Conservation (phyloP, 2,329 filamentous ascomycete species). For the Botryotinia calthae region DNA sequence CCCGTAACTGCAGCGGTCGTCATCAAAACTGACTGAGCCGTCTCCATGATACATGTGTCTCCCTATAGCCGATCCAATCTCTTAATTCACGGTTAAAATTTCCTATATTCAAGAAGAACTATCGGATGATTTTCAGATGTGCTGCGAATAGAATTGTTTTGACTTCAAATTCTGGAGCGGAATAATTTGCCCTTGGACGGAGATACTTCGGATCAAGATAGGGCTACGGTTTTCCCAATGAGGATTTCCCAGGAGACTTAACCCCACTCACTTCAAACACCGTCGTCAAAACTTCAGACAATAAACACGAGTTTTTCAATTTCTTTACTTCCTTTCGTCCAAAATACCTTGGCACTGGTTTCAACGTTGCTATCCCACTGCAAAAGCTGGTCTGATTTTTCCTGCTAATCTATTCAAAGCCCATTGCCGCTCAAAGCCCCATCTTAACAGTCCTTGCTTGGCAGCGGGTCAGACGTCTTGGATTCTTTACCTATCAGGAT, state of each 20-base stretch:
- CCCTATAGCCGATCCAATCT: background rate
- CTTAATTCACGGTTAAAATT: background rate
- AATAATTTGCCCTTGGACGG: background rate
- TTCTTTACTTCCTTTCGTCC: background rate
- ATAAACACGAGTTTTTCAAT: background rate
- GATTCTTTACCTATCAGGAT: background rate
- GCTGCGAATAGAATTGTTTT: background rate
- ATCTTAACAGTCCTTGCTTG: background rate
- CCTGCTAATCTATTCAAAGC: conserved; percentile 1
- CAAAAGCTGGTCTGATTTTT: background rate
- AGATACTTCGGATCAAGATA: background rate
- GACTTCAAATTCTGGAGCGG: background rate
- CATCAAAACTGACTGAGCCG: background rate
- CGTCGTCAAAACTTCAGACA: conserved; percentile 14
- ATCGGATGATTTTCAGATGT: background rate
- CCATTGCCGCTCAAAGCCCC: background rate
- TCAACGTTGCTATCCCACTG: background rate
- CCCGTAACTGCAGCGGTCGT: background rate
- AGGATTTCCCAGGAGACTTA: background rate
- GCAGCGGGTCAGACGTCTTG: conserved; percentile 10
- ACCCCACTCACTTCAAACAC: conserved; percentile 13
- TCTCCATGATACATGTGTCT: background rate
- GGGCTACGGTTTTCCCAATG: background rate
- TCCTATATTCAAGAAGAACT: background rate
- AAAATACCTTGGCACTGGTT: background rate